Conservation (phyloP, 805 yeast genomes). For the Scheffersomyces stipitis region DNA sequence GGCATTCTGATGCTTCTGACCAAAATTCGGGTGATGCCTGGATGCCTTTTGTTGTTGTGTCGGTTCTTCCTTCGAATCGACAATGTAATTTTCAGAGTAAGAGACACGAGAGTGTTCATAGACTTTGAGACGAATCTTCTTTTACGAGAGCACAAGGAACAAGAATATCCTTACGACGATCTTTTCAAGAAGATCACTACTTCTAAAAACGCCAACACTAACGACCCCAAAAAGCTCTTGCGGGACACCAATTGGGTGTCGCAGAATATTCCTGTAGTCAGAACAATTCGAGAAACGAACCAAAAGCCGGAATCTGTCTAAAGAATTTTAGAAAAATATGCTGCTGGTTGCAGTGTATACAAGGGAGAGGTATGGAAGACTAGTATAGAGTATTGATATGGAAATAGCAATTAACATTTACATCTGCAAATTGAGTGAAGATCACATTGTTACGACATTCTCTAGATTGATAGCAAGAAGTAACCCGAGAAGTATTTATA, state of each 20-base stretch:
- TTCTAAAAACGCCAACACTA: conserved; percentile 16
- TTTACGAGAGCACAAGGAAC: conserved; percentile 75
- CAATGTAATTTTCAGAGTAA: conserved; percentile 76
- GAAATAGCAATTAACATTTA: too few species aligned
- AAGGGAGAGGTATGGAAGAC: too few species aligned
- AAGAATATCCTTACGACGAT: conserved; percentile 38
- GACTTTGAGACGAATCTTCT: conserved; percentile 67
- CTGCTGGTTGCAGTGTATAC: too few species aligned
- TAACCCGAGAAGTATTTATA: too few species aligned
- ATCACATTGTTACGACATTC: too few species aligned
- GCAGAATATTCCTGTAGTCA: conserved; percentile 55
- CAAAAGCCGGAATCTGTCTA: background rate
- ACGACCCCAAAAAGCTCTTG: conserved; percentile 47
- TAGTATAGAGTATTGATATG: too few species aligned
- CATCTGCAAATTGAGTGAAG: too few species aligned
- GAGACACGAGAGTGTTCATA: conserved; percentile 82
- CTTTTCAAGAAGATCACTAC: conserved; percentile 24
- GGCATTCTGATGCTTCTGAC: conserved; percentile 79
- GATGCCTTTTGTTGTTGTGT: conserved; percentile 68
- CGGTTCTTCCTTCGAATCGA: conserved; percentile 88
- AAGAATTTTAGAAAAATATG: too few species aligned
- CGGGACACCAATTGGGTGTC: conserved; percentile 76
- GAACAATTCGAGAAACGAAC: conserved; percentile 14
- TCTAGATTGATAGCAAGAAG: too few species aligned
- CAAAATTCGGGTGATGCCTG: conserved; percentile 87